Percentiles rank a stretch among this genome's conserved stretches.
phyloP scores from a whole-genome alignment of 108 stramenopile genomes.

The Skeletonema costatum region DNA sequence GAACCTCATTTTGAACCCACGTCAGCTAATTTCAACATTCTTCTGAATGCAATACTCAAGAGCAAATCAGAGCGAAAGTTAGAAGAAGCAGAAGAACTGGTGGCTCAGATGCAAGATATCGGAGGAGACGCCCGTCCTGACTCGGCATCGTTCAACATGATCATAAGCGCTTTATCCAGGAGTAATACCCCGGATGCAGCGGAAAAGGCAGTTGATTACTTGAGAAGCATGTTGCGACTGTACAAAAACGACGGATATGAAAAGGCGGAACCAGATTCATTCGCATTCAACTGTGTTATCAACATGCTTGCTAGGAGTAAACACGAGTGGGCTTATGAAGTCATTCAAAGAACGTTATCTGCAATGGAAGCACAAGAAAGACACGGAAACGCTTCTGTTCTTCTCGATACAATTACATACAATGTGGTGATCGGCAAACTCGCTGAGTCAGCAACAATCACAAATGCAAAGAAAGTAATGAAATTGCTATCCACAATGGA shows the following conservation, averaged over 20 bases:
- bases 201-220: constrained; percentile 39
- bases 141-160: constrained; percentile 36
- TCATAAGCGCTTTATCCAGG: constrained; percentile 33
- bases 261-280: constrained; percentile 39
- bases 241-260: constrained; percentile 39
- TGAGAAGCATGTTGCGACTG: constrained; percentile 37
- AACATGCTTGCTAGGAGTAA: constrained; percentile 38
- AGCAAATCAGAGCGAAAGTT: constrained; percentile 3
- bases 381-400: constrained; percentile 26
- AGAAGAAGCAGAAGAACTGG: constrained; percentile 33
- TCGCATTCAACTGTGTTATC: constrained; percentile 41
- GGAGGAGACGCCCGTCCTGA: constrained; percentile 48
- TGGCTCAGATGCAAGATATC: constrained; percentile 21
- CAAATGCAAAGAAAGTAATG: constrained; percentile 48
- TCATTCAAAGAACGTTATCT: constrained; percentile 37
- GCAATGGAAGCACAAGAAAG: constrained; percentile 43
- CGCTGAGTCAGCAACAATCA: constrained; percentile 14
- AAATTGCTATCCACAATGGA: constrained; percentile 26
- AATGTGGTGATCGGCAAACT: constrained; percentile 54
- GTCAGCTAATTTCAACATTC: constrained; percentile 32
- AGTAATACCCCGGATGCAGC: constrained; percentile 6
- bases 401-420: constrained; percentile 59
- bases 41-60: constrained; percentile 25
- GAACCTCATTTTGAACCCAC: constrained; percentile 5
- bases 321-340: constrained; percentile 32